Conservation (phyloP, 176 grass and related monocot species). For the Musa troglodytarum region DNA sequence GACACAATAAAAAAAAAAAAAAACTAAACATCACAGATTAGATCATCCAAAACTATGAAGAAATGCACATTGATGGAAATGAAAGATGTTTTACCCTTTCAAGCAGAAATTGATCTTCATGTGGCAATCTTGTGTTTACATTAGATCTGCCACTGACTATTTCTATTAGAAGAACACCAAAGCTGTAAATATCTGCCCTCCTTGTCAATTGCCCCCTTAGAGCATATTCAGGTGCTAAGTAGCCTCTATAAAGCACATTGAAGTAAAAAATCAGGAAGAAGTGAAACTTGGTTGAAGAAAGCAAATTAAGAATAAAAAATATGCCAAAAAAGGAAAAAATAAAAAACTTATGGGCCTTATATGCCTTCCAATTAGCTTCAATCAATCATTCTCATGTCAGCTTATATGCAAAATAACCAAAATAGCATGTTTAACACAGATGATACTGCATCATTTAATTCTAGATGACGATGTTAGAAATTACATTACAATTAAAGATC, state of each 20-base stretch:
- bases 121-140: conserved; percentile 39
- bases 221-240: conserved; percentile 60
- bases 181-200: conserved; percentile 58
- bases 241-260: conserved; percentile 27
- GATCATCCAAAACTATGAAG: neutral
- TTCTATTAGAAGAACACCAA: conserved; percentile 57
- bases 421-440: neutral
- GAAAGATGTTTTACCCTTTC: conserved; percentile 45
- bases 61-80: neutral
- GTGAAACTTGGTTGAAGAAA: neutral
- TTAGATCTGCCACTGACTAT: conserved; percentile 63
- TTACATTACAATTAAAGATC: neutral
- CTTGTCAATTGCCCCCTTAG: conserved; percentile 57
- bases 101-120: conserved; percentile 64
- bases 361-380: neutral
- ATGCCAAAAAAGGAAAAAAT: neutral
- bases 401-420: neutral
- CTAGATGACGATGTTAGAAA: neutral
- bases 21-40: neutral
- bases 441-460: neutral
- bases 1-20: neutral
- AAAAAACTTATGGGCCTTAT: neutral
- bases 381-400: neutral
- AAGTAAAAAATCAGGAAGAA: neutral
- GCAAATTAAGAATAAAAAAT: neutral